Evolutionary conservation across 2,329 filamentous ascomycete species (phyloP).

Genomic region (Fusarium aywerte): DNA sequence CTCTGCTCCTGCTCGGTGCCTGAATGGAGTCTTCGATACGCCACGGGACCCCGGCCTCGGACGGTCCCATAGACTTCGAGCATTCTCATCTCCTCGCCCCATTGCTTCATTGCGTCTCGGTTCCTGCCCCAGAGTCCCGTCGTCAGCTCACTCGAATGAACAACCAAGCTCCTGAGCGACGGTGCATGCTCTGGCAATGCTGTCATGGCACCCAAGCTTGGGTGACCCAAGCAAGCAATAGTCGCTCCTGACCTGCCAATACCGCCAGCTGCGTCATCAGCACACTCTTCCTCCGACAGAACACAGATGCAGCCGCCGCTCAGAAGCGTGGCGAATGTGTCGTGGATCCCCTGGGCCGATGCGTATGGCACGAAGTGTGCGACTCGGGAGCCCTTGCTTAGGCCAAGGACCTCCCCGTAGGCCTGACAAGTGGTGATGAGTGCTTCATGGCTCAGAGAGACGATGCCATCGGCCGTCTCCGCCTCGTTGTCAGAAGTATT

Average conservation of each 20-base stretch:
- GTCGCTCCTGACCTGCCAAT: conserved; percentile 9
- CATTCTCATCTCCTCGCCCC: conserved; percentile 14
- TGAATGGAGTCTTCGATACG: conserved; percentile 13
- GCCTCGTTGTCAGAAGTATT: conserved; percentile 13
- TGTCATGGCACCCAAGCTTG: conserved; percentile 12
- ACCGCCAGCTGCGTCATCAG: conserved; percentile 6
- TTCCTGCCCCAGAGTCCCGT: conserved; percentile 12
- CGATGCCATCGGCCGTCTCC: conserved; percentile 7
- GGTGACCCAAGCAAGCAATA: conserved; percentile 9
- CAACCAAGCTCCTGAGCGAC: conserved; percentile 10
- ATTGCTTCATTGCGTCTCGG: conserved; percentile 12
- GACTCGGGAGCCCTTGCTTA: conserved; percentile 13
- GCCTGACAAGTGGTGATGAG: conserved; percentile 10
- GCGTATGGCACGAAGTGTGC: conserved; percentile 10
- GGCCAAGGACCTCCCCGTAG: conserved; percentile 8
- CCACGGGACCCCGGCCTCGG: conserved; percentile 7
- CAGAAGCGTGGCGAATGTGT: conserved; percentile 9
- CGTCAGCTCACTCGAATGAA: conserved; percentile 11
- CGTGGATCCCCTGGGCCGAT: conserved; percentile 11
- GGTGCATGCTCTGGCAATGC: conserved; percentile 10
- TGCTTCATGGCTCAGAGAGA: conserved; percentile 12
- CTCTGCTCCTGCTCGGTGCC: conserved; percentile 10
- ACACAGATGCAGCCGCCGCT: conserved; percentile 11
- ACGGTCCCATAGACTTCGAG: conserved; percentile 13
- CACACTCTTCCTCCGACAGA: conserved; percentile 8